These are phyloP conservation scores for Pholiota microspora DNA, from an alignment of 768 basidiomycete species.

Conservation along the genomic window DNA sequence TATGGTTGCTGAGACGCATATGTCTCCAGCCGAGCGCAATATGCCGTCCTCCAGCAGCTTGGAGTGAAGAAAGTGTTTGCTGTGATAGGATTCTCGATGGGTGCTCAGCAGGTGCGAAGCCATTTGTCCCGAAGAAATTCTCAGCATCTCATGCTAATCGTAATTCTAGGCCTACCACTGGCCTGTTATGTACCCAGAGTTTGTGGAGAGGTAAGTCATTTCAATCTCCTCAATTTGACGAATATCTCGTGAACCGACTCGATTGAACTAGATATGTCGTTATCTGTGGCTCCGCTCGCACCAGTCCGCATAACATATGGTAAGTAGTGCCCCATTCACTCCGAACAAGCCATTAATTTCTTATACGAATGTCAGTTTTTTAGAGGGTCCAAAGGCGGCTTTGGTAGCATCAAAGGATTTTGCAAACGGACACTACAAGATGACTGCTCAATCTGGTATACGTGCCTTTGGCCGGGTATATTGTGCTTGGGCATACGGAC, in stretches of 20 bases:
- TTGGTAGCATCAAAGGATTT: slow-evolving; percentile 57
- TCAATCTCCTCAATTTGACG: slow-evolving; percentile 1
- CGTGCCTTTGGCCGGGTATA: slow-evolving; percentile 57
- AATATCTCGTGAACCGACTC: too few species aligned
- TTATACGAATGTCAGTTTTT: slow-evolving; percentile 36
- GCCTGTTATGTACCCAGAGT: slow-evolving; percentile 55
- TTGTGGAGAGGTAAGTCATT: slow-evolving; percentile 40
- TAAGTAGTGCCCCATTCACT: slow-evolving; percentile 15
- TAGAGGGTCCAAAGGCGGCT: slow-evolving; percentile 59
- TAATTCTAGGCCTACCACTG: slow-evolving; percentile 44
- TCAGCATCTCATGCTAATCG: too few species aligned
- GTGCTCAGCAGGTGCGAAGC: slow-evolving; percentile 43
- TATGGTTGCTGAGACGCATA: background rate
- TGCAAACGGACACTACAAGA: slow-evolving; percentile 49
- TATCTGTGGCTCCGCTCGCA: slow-evolving; percentile 46
- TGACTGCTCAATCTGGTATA: slow-evolving; percentile 44
- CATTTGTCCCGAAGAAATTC: background rate
- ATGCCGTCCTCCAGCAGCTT: slow-evolving; percentile 49
- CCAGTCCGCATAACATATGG: slow-evolving; percentile 57
- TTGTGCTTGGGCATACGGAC: slow-evolving; percentile 59
- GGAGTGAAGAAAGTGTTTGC: slow-evolving; percentile 42
- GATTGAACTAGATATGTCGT: slow-evolving; percentile 37
- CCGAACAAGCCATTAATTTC: background rate
- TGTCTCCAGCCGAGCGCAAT: slow-evolving; percentile 46
- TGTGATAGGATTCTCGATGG: slow-evolving; percentile 60